Evolutionary conservation across 1,284 basidiomycete genomes (phyloP), one percentile per base, ranked within the genome.

Genomic region (Puccinia coronata): DNA sequence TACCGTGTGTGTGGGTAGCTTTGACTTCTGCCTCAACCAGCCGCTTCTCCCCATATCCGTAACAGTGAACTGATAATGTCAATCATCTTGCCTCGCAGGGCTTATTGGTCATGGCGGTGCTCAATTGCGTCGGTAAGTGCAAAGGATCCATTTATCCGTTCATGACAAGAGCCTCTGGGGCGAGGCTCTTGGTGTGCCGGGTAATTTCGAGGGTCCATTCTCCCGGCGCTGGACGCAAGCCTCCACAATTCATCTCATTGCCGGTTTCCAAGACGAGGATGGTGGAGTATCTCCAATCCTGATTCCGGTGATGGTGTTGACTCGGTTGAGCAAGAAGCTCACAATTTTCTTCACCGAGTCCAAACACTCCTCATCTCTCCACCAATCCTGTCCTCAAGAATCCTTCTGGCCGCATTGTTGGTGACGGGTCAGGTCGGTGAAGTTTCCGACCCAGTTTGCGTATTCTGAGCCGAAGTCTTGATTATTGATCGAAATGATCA

Each of bases 221-320:
- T 0, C 82, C 82, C 0, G 85, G 85, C 16, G 85, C 84, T 1
- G 85, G 83, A 18, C 84, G 67, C 70, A 84, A 81, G 5, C 84
- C 83, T 28, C 81, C 82, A 47, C 82, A 63, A 25, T 74, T 65
- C 73, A 78, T 73, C 57, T 79, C 82, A 47, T 82, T 80, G 59
- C 77, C 81, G n/a, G 79, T 80, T 59, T 86, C 86, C 83, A 84
- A 85, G 4, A 84, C 84, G 31, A 85, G 82, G 57, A 86, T 84
- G 0, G 84, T 83, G 11, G 85, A 84, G 78, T 86, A 43, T 86
- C 84, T 0, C 84, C 84, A 49, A 85, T 85, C 9, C 82, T 70
- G 2, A 83, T 39, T 0, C 85, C 85, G 34, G 84, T 86, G 81
- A 86, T 77, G 25, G 83, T 82, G 80, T 86, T 86, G 70, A 83